A percentile compares a stretch with the other conserved stretches of the same genome.
phyloP scores from a whole-genome alignment of 1,284 basidiomycete species.

The Erythrobasidium hasegawianum region DNA sequence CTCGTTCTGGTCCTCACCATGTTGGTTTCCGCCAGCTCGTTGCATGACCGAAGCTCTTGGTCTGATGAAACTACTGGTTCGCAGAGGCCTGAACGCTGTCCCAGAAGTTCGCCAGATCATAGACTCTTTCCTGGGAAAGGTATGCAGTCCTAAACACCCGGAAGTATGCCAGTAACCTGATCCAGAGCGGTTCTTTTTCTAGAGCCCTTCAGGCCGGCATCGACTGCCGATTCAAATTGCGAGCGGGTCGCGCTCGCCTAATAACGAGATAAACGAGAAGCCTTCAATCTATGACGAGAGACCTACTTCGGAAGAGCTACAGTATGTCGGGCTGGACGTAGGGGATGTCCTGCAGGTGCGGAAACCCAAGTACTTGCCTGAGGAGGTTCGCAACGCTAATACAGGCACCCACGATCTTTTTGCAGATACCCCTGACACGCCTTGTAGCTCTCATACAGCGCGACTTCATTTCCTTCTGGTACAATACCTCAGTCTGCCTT shows the following conservation, averaged over 20 bases:
- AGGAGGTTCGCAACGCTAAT: too few species aligned
- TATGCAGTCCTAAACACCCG: too few species aligned
- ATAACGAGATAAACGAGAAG: neutral
- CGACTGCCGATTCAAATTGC: slow-evolving; percentile 4
- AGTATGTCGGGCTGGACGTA: slow-evolving; percentile 21
- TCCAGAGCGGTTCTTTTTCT: too few species aligned
- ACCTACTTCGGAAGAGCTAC: neutral
- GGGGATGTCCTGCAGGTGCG: slow-evolving; percentile 8
- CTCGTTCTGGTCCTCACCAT: slow-evolving; percentile 24
- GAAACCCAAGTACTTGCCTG: too few species aligned
- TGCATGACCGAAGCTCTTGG: neutral
- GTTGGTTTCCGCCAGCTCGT: neutral
- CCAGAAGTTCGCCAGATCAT: slow-evolving; percentile 25
- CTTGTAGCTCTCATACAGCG: slow-evolving; percentile 33
- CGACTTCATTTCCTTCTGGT: slow-evolving; percentile 35
- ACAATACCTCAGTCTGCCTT: slow-evolving; percentile 21
- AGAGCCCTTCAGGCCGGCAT: slow-evolving; percentile 22
- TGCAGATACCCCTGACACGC: slow-evolving; percentile 13
- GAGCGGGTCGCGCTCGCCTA: neutral
- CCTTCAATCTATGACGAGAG: neutral
- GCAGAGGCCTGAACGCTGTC: slow-evolving; percentile 23
- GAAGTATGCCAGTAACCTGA: too few species aligned
- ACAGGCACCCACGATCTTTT: too few species aligned
- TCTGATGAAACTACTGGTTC: too few species aligned
- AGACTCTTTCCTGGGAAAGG: slow-evolving; percentile 30